phyloP scores from a whole-genome alignment of 2,329 filamentous ascomycete genomes.

The Myotisia sp. region DNA sequence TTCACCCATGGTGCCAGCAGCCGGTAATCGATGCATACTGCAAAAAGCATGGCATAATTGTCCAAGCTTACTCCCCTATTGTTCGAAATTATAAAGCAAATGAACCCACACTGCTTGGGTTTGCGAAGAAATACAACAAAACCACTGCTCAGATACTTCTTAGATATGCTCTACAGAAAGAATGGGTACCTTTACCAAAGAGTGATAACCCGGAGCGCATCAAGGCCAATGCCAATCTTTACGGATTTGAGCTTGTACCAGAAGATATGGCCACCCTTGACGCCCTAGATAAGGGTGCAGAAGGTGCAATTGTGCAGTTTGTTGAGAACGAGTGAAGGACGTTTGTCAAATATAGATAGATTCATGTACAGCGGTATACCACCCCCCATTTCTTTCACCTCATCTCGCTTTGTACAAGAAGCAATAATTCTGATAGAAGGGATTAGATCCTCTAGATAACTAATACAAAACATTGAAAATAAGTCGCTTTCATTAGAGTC shows the following conservation, averaged over 20 bases:
- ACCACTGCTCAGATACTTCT: conserved; percentile 63
- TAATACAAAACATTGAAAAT: too few species aligned
- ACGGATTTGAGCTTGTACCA: conserved; percentile 42
- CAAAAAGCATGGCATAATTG: conserved; percentile 35
- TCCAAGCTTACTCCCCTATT: conserved; percentile 41
- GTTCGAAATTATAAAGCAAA: conserved; percentile 57
- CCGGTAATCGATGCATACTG: conserved; percentile 44
- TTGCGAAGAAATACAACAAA: conserved; percentile 60
- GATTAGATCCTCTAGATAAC: too few species aligned
- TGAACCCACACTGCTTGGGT: conserved; percentile 48
- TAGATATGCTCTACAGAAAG: conserved; percentile 71
- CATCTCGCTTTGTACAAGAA: too few species aligned
- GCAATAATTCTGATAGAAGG: too few species aligned
- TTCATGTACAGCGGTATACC: too few species aligned
- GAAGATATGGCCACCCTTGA: conserved; percentile 45
- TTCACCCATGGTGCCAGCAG: conserved; percentile 60
- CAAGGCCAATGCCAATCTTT: conserved; percentile 49
- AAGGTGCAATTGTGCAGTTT: conserved; percentile 36
- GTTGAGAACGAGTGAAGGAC: conserved; percentile 27
- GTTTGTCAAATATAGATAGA: conserved; percentile 9
- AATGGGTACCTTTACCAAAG: conserved; percentile 58
- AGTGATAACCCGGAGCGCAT: conserved; percentile 56
- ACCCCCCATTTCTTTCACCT: too few species aligned
- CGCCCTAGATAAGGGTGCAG: conserved; percentile 35
- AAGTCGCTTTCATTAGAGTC: too few species aligned